Conservation (phyloP, 2,329 filamentous ascomycete genomes). For the Exophiala oligosperma region DNA sequence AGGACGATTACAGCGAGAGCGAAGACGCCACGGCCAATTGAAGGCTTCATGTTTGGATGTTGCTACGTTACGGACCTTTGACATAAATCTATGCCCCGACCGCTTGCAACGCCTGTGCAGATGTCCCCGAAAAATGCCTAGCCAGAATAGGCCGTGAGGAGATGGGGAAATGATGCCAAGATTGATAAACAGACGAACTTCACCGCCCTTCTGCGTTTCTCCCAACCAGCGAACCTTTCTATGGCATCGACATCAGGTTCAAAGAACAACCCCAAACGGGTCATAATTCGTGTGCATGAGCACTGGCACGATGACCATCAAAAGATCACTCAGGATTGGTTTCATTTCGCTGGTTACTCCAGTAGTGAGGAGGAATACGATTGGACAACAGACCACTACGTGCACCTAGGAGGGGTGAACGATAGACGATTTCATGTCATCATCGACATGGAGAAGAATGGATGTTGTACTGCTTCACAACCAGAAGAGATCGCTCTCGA, state of each 20-base stretch:
- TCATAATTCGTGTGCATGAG: slow-evolving; percentile 1
- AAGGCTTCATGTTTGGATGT: no score
- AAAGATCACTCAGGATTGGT: background rate
- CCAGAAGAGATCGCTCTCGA: background rate
- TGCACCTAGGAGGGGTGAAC: slow-evolving; percentile 1
- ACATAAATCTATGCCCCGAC: no score
- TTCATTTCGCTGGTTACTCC: slow-evolving; percentile 1
- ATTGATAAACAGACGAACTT: no score
- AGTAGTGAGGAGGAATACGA: background rate
- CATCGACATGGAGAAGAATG: slow-evolving; percentile 1
- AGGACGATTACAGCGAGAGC: no score
- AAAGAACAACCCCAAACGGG: background rate
- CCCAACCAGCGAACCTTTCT: background rate
- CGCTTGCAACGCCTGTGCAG: no score
- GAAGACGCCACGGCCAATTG: no score
- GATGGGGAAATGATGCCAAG: background rate
- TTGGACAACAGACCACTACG: slow-evolving; percentile 1
- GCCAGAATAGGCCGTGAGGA: background rate
- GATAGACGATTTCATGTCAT: background rate
- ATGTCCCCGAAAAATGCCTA: no score
- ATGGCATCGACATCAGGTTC: background rate
- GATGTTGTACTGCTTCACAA: background rate
- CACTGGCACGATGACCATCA: background rate
- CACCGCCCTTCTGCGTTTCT: background rate
- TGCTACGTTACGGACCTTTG: no score